phyloP scores from a whole-genome alignment of 2,329 filamentous ascomycete genomes.

The Beauveria australis region DNA sequence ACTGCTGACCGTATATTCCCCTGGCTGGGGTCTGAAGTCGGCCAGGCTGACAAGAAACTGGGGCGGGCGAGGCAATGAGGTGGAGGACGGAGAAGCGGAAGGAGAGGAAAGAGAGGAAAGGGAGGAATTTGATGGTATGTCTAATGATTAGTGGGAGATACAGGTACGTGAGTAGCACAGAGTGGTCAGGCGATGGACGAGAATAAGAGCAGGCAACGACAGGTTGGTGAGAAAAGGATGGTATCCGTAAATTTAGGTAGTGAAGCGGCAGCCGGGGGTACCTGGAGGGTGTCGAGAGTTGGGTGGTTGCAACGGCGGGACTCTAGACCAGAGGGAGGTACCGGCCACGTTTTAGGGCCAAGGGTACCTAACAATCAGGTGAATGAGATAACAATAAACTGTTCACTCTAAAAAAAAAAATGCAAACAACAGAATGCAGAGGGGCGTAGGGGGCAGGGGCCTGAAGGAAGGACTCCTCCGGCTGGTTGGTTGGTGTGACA shows the following conservation, averaged over 20 bases:
- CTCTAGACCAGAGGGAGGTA: background rate
- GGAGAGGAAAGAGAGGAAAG: background rate
- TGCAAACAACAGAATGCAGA: background rate
- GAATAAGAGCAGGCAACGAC: background rate
- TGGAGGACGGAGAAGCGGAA: background rate
- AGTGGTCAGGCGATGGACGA: background rate
- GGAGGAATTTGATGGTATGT: background rate
- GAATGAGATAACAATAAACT: background rate
- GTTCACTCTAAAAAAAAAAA: background rate
- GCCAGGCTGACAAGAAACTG: slow-evolving; percentile 2
- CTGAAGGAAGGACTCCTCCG: background rate
- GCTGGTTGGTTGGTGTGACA: background rate
- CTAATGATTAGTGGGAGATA: background rate
- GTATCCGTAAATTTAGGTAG: background rate
- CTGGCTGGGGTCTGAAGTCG: slow-evolving; percentile 2
- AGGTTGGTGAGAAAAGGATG: background rate
- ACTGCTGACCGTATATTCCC: slow-evolving; percentile 8
- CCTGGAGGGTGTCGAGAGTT: background rate
- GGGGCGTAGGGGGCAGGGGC: background rate
- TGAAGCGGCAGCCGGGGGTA: background rate
- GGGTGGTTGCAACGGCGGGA: background rate
- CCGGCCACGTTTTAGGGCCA: background rate
- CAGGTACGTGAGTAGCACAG: background rate
- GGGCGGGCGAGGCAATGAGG: background rate
- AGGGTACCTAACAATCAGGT: too few relatives aligned